These are phyloP conservation scores for Withania somnifera DNA, from an alignment of 305 asterid species.

Conservation along the genomic window DNA sequence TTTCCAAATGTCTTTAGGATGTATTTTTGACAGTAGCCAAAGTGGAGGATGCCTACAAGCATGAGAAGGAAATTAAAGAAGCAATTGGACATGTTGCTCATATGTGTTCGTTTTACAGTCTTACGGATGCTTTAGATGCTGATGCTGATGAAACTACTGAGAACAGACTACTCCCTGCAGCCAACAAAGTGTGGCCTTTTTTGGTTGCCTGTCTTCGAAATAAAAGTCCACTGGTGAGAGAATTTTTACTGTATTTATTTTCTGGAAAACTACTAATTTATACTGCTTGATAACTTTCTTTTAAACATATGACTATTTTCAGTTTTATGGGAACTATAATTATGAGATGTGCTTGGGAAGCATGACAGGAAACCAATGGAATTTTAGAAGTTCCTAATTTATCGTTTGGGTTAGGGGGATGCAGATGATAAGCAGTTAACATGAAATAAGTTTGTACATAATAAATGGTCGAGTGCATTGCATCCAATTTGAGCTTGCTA, in stretches of 20 bases:
- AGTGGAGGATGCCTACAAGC: slow-evolving; percentile 82
- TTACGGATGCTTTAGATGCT: slow-evolving; percentile 55
- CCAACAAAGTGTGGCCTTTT: slow-evolving; percentile 92
- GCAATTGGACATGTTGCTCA: slow-evolving; percentile 38
- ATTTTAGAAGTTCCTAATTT: not conserved
- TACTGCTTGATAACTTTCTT: not conserved
- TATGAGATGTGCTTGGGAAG: not conserved
- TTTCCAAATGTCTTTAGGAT: slow-evolving; percentile 37
- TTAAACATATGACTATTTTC: not conserved
- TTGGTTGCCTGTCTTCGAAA: slow-evolving; percentile 67
- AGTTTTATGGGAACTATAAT: not conserved
- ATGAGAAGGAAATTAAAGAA: slow-evolving; percentile 61
- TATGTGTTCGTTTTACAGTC: slow-evolving; percentile 40
- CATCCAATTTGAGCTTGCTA: not conserved
- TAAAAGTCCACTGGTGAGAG: slow-evolving; percentile 70
- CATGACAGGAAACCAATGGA: not conserved
- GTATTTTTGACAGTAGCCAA: slow-evolving; percentile 54
- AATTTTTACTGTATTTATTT: not conserved
- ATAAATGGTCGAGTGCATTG: not conserved
- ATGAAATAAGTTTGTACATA: not conserved
- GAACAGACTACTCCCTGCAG: slow-evolving; percentile 85
- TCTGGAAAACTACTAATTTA: not conserved
- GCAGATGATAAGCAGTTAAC: not conserved
- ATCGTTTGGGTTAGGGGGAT: not conserved
- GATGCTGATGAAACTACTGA: slow-evolving; percentile 69